Evolutionary conservation across 164 flowering plant genomes (phyloP), one percentile per base, ranked within the genome.

Genomic region (Chimonanthus salicifolius): DNA sequence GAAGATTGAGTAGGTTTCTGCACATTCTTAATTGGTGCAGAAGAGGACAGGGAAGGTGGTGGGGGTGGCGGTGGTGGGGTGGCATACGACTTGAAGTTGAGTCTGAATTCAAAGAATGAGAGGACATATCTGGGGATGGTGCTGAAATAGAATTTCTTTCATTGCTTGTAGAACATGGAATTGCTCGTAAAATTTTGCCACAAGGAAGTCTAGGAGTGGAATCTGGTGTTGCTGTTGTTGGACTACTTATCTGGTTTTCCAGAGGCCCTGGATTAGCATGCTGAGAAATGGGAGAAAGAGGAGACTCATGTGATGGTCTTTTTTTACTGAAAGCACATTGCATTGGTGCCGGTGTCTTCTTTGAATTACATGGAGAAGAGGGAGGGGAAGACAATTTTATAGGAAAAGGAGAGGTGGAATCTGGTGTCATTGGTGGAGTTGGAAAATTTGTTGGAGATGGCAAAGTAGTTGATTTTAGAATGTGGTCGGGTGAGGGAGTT

Each of bases 71-170:
- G 54, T 44, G 11, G 69, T 6, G 47, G 72, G 74, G 74, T 79
- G 83, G 74, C 65, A 69, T 73, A 49, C 80, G 67, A 20, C 66
- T 63, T n/a, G n/a, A 54, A 63, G 81, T 79, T 60, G 82, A 58
- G 70, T 73, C 69, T 74, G 83, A 78, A 64, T 73, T 75, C 67
- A 62, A 71, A 51, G 78, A 43, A 63, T 8, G 62, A 58, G 16
- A 4, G 10, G 11, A 58, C 16, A 13, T 58, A 58, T n/a, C 16
- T 58, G 62, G 62, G 16, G 16, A 33, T 33, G 60, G 10, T 6
- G 5, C 21, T n/a, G 85, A 49, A 45, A 83, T 54, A 64, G 67
- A 11, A 47, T 45, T 44, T 4, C 74, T 76, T 48, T 72, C 67
- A 74, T 63, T 11, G 58, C 77, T 64, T 4, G 80, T 51, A 69